Evolutionary conservation across 148 eudicot species (phyloP), one percentile per base, ranked within the genome.

Genomic region (Mesembryanthemum crystallinum): DNA sequence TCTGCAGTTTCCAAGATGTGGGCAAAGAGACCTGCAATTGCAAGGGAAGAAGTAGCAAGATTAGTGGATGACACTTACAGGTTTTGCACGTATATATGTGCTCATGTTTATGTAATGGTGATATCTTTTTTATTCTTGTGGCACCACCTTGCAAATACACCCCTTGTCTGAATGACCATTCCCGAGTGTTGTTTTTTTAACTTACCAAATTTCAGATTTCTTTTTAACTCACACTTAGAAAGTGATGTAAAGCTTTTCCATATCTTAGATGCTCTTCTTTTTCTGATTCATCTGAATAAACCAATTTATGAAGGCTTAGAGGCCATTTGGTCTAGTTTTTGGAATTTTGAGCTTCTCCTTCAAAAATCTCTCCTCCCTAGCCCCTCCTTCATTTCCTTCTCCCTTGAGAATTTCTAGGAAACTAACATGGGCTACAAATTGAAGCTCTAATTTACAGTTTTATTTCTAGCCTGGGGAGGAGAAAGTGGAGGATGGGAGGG

Each of bases 11-110:
- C 92, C 51, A 93, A 90, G 77, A 80, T 84, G 83, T 92, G 91
- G 93, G 89, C 93, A 25, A 96, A 92, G 82, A 86, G 86, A 77
- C 85, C 87, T 72, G 85, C 86, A 54, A 79, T 90, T 69, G 83
- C 89, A 32, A 92, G 89, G 91, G 92, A 92, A 80, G 93, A 88
- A 49, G 91, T 92, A 20, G 93, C 92, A 64, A 89, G 85, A 86
- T 76, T 92, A 62, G 93, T 92, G 42, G 98, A 96, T 84, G 98
- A 92, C 75, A 91, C 86, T 66, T 88, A 89, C 91, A 92, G 99
- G 99, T 92, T 71, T 37, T 64, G 25, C 65, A 47, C 28, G 63
- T 55, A 57, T 70, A 24, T 25, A 21, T 35, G 17, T 39, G 30
- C 63, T 30, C 13, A 37, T 72, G 18, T 64, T 23, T 37, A 60